Percentiles rank a stretch among this genome's conserved stretches.
These are phyloP conservation scores for Hypoxylon lienhwacheense DNA, from an alignment of 495 filamentous ascomycete genomes.

Conservation along the genomic window DNA sequence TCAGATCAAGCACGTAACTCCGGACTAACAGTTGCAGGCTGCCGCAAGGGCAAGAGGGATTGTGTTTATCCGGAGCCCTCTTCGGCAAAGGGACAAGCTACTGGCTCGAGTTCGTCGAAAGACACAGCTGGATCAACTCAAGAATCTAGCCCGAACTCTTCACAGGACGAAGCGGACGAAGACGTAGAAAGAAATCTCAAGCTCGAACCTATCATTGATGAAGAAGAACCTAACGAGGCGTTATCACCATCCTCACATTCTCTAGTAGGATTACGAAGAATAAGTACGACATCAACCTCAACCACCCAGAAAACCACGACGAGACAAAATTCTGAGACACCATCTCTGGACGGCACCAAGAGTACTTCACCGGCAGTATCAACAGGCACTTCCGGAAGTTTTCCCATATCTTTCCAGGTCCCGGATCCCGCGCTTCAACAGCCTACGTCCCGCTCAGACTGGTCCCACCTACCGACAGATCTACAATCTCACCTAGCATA, in stretches of 20 bases:
- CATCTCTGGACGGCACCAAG: constrained; percentile 52
- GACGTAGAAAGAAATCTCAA: constrained; percentile 53
- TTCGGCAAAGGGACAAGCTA: constrained; percentile 49
- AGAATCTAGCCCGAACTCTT: constrained; percentile 54
- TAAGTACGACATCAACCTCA: constrained; percentile 48
- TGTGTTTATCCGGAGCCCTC: constrained; percentile 77
- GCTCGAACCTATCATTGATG: constrained; percentile 67
- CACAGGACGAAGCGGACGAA: constrained; percentile 56
- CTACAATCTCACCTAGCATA: constrained; percentile 78
- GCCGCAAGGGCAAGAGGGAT: constrained; percentile 80
- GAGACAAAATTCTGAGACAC: constrained; percentile 54
- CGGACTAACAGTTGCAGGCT: constrained; percentile 55
- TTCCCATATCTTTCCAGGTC: constrained; percentile 37
- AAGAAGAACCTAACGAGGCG: constrained; percentile 53
- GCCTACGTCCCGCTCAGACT: constrained; percentile 39
- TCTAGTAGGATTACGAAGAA: constrained; percentile 44
- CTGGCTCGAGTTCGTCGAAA: constrained; percentile 49
- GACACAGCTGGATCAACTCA: constrained; percentile 53
- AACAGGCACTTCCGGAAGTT: constrained; percentile 40
- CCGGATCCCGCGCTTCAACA: constrained; percentile 33
- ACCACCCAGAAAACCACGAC: constrained; percentile 37
- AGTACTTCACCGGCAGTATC: constrained; percentile 54
- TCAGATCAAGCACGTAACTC: background rate
- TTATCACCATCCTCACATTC: constrained; percentile 43
- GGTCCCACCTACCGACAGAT: constrained; percentile 63